Evolutionary conservation across 352 stramenopile species (phyloP).

Genomic region (Plasmopara halstedii): DNA sequence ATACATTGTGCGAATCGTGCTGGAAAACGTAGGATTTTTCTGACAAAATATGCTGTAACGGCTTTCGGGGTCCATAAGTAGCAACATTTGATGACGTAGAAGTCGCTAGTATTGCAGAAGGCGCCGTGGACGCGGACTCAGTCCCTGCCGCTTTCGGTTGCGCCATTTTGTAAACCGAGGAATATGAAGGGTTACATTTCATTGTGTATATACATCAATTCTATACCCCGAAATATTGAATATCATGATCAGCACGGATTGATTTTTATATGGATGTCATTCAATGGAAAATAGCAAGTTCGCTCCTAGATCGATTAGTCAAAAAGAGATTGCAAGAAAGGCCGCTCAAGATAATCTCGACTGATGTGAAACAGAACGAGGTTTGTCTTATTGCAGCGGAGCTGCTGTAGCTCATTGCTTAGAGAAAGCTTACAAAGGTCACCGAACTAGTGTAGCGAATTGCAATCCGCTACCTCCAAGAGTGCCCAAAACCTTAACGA

Average conservation of each 20-base stretch:
- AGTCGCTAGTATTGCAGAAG: slow-evolving; percentile 4
- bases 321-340: too few species aligned
- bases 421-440: too few species aligned
- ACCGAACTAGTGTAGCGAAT: too few species aligned
- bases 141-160: slow-evolving; percentile 10
- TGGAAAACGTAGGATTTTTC: neutral
- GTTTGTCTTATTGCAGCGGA: too few species aligned
- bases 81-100: neutral
- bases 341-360: too few species aligned
- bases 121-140: slow-evolving; percentile 5
- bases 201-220: neutral
- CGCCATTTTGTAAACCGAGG: slow-evolving; percentile 9
- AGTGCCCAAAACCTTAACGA: too few species aligned
- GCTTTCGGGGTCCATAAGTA: slow-evolving; percentile 5
- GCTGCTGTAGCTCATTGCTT: too few species aligned
- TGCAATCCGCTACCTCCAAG: too few species aligned
- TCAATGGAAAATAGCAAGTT: too few species aligned
- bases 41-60: neutral
- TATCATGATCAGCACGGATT: neutral
- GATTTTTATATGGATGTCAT: too few species aligned
- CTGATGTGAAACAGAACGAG: too few species aligned
- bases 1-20: slow-evolving; percentile 9
- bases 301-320: too few species aligned
- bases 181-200: slow-evolving; percentile 3
- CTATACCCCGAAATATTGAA: neutral